These are phyloP conservation scores for Termitomyces sp. DNA, from an alignment of 768 basidiomycete species.

Conservation along the genomic window DNA sequence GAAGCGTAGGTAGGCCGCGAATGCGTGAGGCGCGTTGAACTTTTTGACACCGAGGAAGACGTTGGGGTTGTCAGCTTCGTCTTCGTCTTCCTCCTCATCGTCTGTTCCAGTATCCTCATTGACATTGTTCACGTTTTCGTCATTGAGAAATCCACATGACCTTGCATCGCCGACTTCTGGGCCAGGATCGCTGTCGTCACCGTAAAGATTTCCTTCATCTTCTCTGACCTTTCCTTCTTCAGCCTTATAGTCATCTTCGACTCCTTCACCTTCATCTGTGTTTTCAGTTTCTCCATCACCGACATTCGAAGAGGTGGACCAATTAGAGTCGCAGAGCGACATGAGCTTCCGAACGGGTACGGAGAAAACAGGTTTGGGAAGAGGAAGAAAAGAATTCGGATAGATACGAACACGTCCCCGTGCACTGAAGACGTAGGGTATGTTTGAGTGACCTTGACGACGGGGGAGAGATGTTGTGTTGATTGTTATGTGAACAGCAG, in stretches of 20 bases:
- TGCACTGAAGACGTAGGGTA: slow-evolving; percentile 58
- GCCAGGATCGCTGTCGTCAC: slow-evolving; percentile 22
- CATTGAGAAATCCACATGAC: slow-evolving; percentile 10
- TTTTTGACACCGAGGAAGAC: slow-evolving; percentile 6
- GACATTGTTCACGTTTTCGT: slow-evolving; percentile 19
- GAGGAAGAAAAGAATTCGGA: slow-evolving; percentile 17
- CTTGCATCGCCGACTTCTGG: slow-evolving; percentile 21
- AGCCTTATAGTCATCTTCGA: slow-evolving; percentile 5
- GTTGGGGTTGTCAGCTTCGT: slow-evolving; percentile 22
- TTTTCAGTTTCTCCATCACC: background rate
- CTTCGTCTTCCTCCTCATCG: slow-evolving; percentile 19
- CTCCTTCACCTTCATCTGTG: slow-evolving; percentile 5
- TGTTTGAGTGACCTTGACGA: slow-evolving; percentile 58
- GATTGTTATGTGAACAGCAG: slow-evolving; percentile 61
- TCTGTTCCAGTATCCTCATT: slow-evolving; percentile 13
- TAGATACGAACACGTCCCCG: slow-evolving; percentile 40
- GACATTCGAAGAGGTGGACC: background rate
- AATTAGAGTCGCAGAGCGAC: background rate
- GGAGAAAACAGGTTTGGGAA: slow-evolving; percentile 20
- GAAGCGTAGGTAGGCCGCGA: slow-evolving; percentile 19
- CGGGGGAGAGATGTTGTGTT: slow-evolving; percentile 49
- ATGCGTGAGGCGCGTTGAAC: slow-evolving; percentile 18
- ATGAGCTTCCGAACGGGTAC: slow-evolving; percentile 16
- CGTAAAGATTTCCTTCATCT: slow-evolving; percentile 7
- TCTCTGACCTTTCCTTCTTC: slow-evolving; percentile 10